A percentile compares a stretch with the other conserved stretches of the same genome.
These are phyloP conservation scores for Globomyces sp. DNA, from an alignment of 371 early-diverging fungal species.

Conservation along the genomic window DNA sequence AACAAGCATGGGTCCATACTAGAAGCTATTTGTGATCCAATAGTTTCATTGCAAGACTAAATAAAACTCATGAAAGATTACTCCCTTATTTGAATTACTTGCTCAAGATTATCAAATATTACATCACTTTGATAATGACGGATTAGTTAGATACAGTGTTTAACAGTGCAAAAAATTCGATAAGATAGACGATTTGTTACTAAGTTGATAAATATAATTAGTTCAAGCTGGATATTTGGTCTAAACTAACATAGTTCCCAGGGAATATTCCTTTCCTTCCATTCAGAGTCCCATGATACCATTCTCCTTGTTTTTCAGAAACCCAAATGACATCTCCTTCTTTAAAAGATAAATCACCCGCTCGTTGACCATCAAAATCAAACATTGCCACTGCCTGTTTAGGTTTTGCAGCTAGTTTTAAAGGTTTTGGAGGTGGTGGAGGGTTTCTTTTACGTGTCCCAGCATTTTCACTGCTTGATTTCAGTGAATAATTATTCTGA, in stretches of 20 bases:
- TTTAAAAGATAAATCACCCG: constrained; percentile 43
- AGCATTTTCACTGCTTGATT: background rate
- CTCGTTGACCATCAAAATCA: constrained; percentile 40
- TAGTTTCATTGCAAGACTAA: too few relatives aligned
- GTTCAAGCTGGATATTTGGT: too few relatives aligned
- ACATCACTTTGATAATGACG: too few relatives aligned
- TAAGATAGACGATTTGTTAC: too few relatives aligned
- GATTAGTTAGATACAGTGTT: too few relatives aligned
- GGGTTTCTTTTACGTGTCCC: background rate
- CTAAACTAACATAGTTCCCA: constrained; percentile 36
- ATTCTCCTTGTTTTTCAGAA: constrained; percentile 35
- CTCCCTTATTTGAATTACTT: too few relatives aligned
- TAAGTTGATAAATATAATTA: too few relatives aligned
- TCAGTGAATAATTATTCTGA: constrained; percentile 6
- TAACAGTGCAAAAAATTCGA: too few relatives aligned
- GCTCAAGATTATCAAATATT: too few relatives aligned
- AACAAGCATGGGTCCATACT: background rate
- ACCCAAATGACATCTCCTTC: constrained; percentile 43
- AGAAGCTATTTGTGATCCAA: too few relatives aligned
- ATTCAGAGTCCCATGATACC: constrained; percentile 42
- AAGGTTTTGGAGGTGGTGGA: background rate
- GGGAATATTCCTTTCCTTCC: constrained; percentile 42
- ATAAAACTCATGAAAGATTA: too few relatives aligned
- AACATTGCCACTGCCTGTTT: constrained; percentile 45
- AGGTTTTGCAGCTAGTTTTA: background rate